Percentiles rank a stretch among this genome's conserved stretches.
Conservation (phyloP, 2,329 filamentous ascomycete genomes). For the Botrytis galanthina region DNA sequence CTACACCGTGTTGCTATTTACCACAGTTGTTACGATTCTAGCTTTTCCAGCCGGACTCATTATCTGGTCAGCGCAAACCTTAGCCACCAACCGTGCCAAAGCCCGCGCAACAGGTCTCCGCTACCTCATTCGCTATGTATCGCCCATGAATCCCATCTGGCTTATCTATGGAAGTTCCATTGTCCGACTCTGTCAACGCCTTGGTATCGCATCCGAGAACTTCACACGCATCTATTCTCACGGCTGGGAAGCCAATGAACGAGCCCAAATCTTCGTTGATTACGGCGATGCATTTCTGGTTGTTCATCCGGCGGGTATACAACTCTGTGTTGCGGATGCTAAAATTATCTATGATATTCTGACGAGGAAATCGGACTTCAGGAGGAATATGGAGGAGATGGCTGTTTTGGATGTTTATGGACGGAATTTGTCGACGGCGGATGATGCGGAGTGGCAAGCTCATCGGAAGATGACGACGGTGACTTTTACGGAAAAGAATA, state of each 20-base stretch:
- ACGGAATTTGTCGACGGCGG: neutral
- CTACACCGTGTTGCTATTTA: neutral
- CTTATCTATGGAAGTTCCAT: constrained; percentile 14
- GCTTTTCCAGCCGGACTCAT: neutral
- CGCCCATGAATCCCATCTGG: constrained; percentile 7
- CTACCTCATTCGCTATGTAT: neutral
- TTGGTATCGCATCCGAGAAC: neutral
- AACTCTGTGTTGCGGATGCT: neutral
- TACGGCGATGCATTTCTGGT: constrained; percentile 7
- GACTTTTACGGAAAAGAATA: neutral
- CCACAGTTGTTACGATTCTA: neutral
- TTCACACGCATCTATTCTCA: constrained; percentile 5
- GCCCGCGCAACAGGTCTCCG: neutral
- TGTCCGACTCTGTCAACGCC: neutral
- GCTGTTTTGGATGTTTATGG: constrained; percentile 8
- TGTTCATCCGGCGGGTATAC: neutral
- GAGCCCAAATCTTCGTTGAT: neutral
- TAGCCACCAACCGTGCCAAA: neutral
- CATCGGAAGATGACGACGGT: constrained; percentile 14
- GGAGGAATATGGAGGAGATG: constrained; percentile 14
- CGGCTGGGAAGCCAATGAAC: constrained; percentile 15
- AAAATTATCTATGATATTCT: neutral
- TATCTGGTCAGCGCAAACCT: neutral
- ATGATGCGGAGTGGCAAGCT: constrained; percentile 2
- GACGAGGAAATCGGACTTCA: neutral